phyloP scores from a whole-genome alignment of 331 rosid species.

The Malus hybrid region DNA sequence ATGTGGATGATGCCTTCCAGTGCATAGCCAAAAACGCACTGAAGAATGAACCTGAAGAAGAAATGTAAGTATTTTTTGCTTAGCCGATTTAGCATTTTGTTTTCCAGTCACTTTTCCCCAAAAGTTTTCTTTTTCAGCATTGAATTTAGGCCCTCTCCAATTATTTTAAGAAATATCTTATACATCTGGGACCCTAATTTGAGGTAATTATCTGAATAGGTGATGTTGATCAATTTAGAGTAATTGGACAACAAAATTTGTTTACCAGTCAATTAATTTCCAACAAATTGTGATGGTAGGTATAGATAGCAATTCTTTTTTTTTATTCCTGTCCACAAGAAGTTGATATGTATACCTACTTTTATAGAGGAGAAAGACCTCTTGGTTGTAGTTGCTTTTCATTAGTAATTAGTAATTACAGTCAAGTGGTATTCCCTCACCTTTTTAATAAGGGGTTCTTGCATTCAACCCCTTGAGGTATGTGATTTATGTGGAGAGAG shows the following conservation, averaged over 20 bases:
- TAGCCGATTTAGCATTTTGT: background rate
- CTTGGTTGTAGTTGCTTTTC: background rate
- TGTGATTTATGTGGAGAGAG: background rate
- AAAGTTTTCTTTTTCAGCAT: background rate
- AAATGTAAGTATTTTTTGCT: slow-evolving; percentile 47
- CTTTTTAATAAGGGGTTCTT: background rate
- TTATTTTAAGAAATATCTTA: background rate
- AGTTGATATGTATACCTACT: background rate
- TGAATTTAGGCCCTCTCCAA: background rate
- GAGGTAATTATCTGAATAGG: background rate
- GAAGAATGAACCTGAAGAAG: slow-evolving; percentile 98
- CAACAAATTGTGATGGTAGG: background rate
- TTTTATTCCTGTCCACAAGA: background rate
- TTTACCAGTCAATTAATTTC: background rate
- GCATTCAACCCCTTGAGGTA: background rate
- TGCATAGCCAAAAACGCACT: slow-evolving; percentile 92
- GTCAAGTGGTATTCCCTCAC: background rate
- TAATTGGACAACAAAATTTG: background rate
- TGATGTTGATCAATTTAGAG: background rate
- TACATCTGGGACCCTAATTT: background rate
- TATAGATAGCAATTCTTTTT: background rate
- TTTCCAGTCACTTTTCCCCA: background rate
- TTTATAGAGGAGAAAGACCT: background rate
- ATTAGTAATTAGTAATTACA: background rate
- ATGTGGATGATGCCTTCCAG: slow-evolving; percentile 85